Evolutionary conservation across 2,329 filamentous ascomycete genomes (phyloP).

Genomic region (Capronia epimyces): DNA sequence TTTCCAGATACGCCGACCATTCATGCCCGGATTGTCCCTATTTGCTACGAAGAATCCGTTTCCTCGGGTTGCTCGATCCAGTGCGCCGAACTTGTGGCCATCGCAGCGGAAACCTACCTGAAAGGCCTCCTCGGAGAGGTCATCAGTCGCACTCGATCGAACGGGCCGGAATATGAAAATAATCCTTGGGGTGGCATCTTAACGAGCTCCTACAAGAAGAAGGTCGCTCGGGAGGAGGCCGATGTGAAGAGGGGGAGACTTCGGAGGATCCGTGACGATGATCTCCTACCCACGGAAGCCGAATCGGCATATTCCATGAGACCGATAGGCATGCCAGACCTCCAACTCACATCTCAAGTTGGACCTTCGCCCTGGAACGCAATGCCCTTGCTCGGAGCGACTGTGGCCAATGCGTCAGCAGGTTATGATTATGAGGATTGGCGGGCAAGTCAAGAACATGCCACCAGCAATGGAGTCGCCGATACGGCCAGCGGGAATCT

Average conservation of each 20-base stretch:
- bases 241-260: conserved; percentile 68
- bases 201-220: conserved; percentile 69
- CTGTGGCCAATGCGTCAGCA: conserved; percentile 64
- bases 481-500: conserved; percentile 23
- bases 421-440: conserved; percentile 70
- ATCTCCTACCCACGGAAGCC: conserved; percentile 73
- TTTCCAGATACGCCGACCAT: conserved; percentile 57
- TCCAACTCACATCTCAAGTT: conserved; percentile 69
- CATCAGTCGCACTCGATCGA: conserved; percentile 51
- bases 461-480: conserved; percentile 13
- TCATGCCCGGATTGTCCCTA: conserved; percentile 56
- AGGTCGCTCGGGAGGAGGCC: conserved; percentile 70
- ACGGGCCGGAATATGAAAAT: conserved; percentile 54
- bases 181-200: conserved; percentile 67
- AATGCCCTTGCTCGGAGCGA: conserved; percentile 68
- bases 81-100: conserved; percentile 56
- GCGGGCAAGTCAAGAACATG: conserved; percentile 36
- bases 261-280: conserved; percentile 62
- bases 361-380: conserved; percentile 70
- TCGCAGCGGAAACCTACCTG: conserved; percentile 58
- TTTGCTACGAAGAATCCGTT: conserved; percentile 61
- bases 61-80: conserved; percentile 48
- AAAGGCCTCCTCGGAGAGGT: conserved; percentile 56
- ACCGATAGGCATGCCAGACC: conserved; percentile 69
- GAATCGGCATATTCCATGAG: conserved; percentile 67